Base-by-base conservation (phyloP, 2,329 filamentous ascomycete species). In the Rutstroemia sp. region DNA sequence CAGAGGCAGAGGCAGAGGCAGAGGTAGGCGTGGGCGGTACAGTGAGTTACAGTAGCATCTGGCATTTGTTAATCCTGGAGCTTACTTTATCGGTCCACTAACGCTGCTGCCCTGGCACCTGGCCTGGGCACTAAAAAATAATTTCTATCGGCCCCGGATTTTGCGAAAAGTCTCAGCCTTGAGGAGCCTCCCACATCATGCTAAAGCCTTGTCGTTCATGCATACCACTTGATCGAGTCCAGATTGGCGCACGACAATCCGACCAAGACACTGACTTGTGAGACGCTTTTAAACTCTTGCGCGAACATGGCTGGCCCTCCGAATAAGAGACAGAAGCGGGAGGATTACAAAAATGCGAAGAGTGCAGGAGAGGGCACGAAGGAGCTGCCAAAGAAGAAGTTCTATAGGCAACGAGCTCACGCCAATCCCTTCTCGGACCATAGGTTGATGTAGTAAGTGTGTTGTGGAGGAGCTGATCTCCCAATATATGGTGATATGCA, bases 371-470 rank as follows among this genome's bases (percentile, higher is more conserved):
- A 73, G 21, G 60, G 58, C 8, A 62, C 60, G 18, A 63, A 62
- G 30, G 65, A 69, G 66, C 74, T 96, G 66, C 94, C 94, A 9
- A 87, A 90, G 73, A 99, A 99, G 79, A 92, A 88, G 75, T 96
- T 94, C 75, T 99, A 96, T 72, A 84, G 94, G 56, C 94, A 99
- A 73, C 83, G 94, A 71, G 94, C 94, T 39, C 94, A 99, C 75
- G 94, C 94, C 61, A 99, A 99, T 75, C 92, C 92, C 6, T 99
- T 99, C 74, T 96, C 92, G 2, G 94, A 99, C 68, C 94, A 99
- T 76, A 77, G 82, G 57, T 77, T 99, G 70, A 79, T 80, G 67
- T 99, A 99, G 94, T 95, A 81, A 67, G 83, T 76, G 30, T 45
- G 39, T 18, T 27, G 39, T 37, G n/a, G 42, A 19, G 9, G 38